phyloP scores from a whole-genome alignment of 257 asterid species.

The Solanum paucissectum region DNA sequence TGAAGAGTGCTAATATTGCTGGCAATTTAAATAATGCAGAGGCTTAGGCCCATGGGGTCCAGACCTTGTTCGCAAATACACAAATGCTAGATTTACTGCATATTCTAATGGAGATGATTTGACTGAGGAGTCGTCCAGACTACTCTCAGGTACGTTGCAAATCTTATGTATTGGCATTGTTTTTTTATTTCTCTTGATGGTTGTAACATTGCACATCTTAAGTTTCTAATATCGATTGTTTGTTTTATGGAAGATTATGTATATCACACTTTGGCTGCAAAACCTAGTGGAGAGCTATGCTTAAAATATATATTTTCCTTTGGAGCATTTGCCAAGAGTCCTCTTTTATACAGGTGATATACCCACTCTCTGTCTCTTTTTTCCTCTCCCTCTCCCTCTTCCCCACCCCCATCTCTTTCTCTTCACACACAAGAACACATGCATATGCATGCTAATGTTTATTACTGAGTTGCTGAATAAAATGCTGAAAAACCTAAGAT shows the following conservation, averaged over 20 bases:
- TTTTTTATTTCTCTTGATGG: not conserved
- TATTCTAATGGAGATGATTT: slow-evolving; percentile 35
- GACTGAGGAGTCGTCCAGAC: slow-evolving; percentile 49
- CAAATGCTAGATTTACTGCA: slow-evolving; percentile 60
- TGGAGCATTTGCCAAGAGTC: slow-evolving; percentile 74
- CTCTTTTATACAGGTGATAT: slow-evolving; percentile 57
- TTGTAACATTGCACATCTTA: not conserved
- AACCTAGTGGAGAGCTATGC: slow-evolving; percentile 82
- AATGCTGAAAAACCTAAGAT: not conserved
- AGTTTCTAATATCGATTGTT: slow-evolving; percentile 14
- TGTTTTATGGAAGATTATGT: slow-evolving; percentile 40
- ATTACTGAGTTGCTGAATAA: not conserved
- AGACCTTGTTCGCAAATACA: slow-evolving; percentile 52
- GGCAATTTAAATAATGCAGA: slow-evolving; percentile 26
- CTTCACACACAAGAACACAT: not conserved
- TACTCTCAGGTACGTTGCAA: slow-evolving; percentile 52
- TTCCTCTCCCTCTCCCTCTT: not conserved
- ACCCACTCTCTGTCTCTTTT: not conserved
- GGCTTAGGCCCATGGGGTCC: slow-evolving; percentile 92
- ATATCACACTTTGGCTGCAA: slow-evolving; percentile 78
- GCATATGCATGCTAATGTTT: not conserved
- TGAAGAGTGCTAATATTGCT: not conserved
- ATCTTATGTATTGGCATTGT: not conserved
- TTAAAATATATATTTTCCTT: slow-evolving; percentile 70
- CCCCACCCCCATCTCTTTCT: not conserved